Conservation (phyloP, 2,329 filamentous ascomycete genomes). For the Zalaria sp. region DNA sequence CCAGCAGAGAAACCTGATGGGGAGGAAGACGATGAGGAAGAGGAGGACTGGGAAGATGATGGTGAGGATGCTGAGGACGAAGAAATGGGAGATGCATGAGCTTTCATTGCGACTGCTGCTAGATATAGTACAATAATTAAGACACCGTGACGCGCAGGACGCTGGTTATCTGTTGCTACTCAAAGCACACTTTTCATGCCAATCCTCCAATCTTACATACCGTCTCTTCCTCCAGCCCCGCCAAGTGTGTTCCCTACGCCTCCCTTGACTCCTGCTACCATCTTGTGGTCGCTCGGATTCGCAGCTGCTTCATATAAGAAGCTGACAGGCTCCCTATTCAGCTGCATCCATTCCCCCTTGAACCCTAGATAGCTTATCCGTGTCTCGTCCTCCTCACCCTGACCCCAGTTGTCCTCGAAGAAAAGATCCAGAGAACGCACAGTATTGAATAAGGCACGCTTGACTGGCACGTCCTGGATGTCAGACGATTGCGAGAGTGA, state of each 20-base stretch:
- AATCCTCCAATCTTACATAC: slow-evolving; percentile 2
- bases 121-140: too few relatives aligned
- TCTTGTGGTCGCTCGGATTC: slow-evolving; percentile 74
- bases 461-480: slow-evolving; percentile 76
- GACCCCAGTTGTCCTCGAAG: slow-evolving; percentile 77
- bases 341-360: slow-evolving; percentile 82
- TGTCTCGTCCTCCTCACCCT: slow-evolving; percentile 65
- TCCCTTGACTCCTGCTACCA: slow-evolving; percentile 22
- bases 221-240: slow-evolving; percentile 15
- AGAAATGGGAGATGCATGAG: slow-evolving; percentile 4
- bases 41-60: slow-evolving; percentile 19
- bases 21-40: slow-evolving; percentile 22
- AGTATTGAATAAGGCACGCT: slow-evolving; percentile 75
- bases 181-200: too few relatives aligned
- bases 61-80: slow-evolving; percentile 21
- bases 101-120: too few relatives aligned
- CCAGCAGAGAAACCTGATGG: slow-evolving; percentile 27
- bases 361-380: slow-evolving; percentile 76
- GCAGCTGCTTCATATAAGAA: slow-evolving; percentile 90
- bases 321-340: slow-evolving; percentile 68
- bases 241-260: slow-evolving; percentile 18
- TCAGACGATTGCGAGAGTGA: slow-evolving; percentile 66
- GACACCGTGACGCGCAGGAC: too few relatives aligned
- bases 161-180: too few relatives aligned
- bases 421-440: slow-evolving; percentile 76